phyloP scores from a whole-genome alignment of 768 basidiomycete genomes.

The Leccinum olivaceopallidum region DNA sequence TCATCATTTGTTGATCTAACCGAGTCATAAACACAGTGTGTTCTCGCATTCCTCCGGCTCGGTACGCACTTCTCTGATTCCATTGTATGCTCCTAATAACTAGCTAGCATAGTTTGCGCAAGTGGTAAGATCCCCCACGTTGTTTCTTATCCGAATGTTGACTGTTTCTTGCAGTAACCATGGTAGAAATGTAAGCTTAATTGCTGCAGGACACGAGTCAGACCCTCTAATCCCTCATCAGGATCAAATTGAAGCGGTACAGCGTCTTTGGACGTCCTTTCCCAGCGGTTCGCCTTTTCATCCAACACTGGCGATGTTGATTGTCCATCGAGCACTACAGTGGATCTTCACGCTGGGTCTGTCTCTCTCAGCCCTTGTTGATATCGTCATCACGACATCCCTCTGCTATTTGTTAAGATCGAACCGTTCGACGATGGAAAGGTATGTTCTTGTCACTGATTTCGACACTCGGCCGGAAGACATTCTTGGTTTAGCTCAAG shows the following conservation, averaged over 20 bases:
- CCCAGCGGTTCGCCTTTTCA: constrained; percentile 9
- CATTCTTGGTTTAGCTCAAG: constrained; percentile 5
- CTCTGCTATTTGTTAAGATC: constrained; percentile 43
- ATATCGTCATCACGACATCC: constrained; percentile 45
- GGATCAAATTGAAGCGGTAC: constrained; percentile 16
- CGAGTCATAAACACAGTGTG: constrained; percentile 7
- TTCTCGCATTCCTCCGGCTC: constrained; percentile 19
- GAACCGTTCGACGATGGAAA: constrained; percentile 38
- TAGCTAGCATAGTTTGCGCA: constrained; percentile 16
- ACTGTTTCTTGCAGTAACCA: constrained; percentile 16
- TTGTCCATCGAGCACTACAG: constrained; percentile 26
- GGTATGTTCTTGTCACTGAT: constrained; percentile 23
- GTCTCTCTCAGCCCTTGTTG: constrained; percentile 44
- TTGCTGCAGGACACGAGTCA: neutral
- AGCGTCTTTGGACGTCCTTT: constrained; percentile 9
- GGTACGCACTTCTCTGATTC: constrained; percentile 7
- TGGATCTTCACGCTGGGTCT: constrained; percentile 49
- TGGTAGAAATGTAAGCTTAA: constrained; percentile 21
- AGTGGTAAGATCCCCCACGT: constrained; percentile 12
- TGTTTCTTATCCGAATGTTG: neutral
- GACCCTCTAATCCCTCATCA: neutral
- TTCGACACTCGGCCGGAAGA: neutral
- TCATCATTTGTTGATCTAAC: neutral
- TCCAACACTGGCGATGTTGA: neutral
- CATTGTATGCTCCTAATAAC: neutral